Base-by-base conservation (phyloP, 2,329 filamentous ascomycete species). In the Aspergillus texensis region DNA sequence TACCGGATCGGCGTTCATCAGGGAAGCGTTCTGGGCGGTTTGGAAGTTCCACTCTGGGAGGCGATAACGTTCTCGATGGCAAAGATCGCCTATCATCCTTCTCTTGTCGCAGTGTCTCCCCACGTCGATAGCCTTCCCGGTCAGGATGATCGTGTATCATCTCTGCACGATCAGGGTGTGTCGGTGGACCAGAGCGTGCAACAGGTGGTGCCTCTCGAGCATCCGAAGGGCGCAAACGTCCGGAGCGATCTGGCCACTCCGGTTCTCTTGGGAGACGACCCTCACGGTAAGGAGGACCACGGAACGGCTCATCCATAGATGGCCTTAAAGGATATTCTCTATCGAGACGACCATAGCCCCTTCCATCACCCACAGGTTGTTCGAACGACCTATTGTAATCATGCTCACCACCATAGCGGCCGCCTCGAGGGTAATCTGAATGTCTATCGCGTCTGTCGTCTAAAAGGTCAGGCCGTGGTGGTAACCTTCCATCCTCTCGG, bases 381-480 rank as follows among this genome's bases (percentile, higher is more conserved):
- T 82, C 79, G 58, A 77, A 76, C 4, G 73, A 63, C 46, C 77
- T 73, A 21, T 73, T 72, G 54, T 75, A 76, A 24, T 79, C 77
- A 61, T 75, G 70, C 43, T 78, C 78, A 54, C 71, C 76, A 53
- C 71, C 74, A 53, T 79, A 75, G 39, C 78, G 75, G 19, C 70
- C 69, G 64, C 71, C 69, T 21, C 80, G 76, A 24, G 72, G 64
- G 60, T 78, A 77, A 21, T 80, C 78, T 12, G 72, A 62, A 62
- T 75, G 75, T 61, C 80, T 76, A 48, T 80, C 78, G 63, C 75
- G 72, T 63, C 79, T 73, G 24, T 74, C 73, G 52, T 81, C 78
- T 54, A 75, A 61, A n/a, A 75, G 64, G 58, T 81, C 79, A 10
- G 74, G 74, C 36, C 80, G 76, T n/a, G 72, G 71, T 36, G 78